Conservation (phyloP, 73 alveolate genomes). For the Paramecium sexaurelia region DNA sequence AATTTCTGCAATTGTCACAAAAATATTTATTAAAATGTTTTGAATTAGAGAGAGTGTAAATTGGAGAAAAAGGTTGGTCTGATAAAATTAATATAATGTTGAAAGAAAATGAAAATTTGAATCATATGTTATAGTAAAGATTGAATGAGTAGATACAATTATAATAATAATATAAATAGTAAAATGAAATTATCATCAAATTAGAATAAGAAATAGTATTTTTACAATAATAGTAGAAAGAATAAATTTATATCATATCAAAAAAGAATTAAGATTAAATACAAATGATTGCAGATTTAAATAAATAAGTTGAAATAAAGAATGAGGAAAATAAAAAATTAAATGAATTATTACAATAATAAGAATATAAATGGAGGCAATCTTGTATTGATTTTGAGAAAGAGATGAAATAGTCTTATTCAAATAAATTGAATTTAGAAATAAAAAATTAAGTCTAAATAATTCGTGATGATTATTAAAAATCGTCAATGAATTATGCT, state of each 20-base stretch:
- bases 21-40: conserved; percentile 46
- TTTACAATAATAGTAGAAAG: neutral
- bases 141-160: neutral
- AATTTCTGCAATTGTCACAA: neutral
- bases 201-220: neutral
- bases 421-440: conserved; percentile 14
- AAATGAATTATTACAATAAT: neutral
- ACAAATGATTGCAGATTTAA: neutral
- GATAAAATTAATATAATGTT: neutral
- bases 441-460: neutral
- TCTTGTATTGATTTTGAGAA: conserved; percentile 38
- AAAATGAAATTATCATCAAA: neutral
- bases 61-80: neutral
- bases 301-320: neutral
- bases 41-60: conserved; percentile 30
- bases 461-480: neutral
- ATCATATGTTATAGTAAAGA: neutral
- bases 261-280: conserved; percentile 11
- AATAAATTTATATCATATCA: neutral
- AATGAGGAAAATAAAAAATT: neutral
- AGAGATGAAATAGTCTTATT: conserved; percentile 48
- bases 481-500: neutral
- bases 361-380: conserved; percentile 38
- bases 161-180: neutral
- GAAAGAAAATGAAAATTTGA: conserved; percentile 23